Evolutionary conservation across 2,329 filamentous ascomycete genomes (phyloP).

Genomic region (Rasamsonia emersonii): DNA sequence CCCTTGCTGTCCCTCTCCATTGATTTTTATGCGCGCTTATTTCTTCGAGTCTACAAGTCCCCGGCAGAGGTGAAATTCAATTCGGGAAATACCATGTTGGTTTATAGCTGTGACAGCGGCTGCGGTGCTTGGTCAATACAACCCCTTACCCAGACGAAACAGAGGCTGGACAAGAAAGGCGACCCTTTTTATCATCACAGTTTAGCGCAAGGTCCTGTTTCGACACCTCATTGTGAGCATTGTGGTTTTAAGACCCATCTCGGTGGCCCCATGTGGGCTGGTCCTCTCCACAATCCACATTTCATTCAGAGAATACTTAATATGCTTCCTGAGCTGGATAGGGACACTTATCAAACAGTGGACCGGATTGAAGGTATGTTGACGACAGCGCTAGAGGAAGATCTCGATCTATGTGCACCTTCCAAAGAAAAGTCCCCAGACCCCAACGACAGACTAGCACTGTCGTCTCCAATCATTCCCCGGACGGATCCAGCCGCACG

Average conservation of each 20-base stretch:
- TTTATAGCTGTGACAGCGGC: slow-evolving; percentile 83
- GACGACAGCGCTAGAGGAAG: slow-evolving; percentile 75
- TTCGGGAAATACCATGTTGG: slow-evolving; percentile 83
- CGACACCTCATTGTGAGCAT: slow-evolving; percentile 63
- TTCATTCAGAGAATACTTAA: slow-evolving; percentile 75
- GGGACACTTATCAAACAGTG: slow-evolving; percentile 67
- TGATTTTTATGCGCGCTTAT: slow-evolving; percentile 88
- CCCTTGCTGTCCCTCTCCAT: slow-evolving; percentile 88
- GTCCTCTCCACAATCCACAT: slow-evolving; percentile 71
- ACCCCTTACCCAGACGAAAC: slow-evolving; percentile 61
- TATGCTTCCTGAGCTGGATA: slow-evolving; percentile 58
- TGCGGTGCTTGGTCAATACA: slow-evolving; percentile 91
- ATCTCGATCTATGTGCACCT: slow-evolving; percentile 21
- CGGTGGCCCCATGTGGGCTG: slow-evolving; percentile 90
- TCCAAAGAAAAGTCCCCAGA: slow-evolving; percentile 8
- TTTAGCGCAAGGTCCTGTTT: slow-evolving; percentile 61
- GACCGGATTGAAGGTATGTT: slow-evolving; percentile 86
- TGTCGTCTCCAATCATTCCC: slow-evolving; percentile 26
- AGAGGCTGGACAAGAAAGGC: slow-evolving; percentile 61
- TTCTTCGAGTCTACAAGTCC: slow-evolving; percentile 71
- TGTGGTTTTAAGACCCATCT: slow-evolving; percentile 82
- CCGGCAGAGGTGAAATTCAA: slow-evolving; percentile 83
- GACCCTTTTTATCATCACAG: slow-evolving; percentile 68
- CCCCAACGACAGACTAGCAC: slow-evolving; percentile 3
- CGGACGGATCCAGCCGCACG: slow-evolving; percentile 51